A percentile compares a stretch with the other conserved stretches of the same genome.
These are phyloP conservation scores for Eutrema salsugineum DNA, from an alignment of 441 rosid genomes.

Conservation along the genomic window DNA sequence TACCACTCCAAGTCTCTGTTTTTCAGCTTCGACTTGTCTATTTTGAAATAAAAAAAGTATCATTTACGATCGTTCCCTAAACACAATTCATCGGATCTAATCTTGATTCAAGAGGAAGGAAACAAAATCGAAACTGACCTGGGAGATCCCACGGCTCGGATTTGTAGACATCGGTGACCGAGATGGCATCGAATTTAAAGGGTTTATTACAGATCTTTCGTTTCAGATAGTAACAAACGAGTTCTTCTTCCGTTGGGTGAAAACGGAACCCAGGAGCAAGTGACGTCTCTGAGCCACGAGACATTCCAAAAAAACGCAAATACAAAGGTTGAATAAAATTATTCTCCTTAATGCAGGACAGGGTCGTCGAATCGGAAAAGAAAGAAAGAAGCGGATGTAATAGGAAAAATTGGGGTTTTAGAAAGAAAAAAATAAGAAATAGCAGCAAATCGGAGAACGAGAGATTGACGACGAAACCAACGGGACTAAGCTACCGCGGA, in stretches of 20 bases:
- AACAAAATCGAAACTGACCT: conserved; percentile 22
- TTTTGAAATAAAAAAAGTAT: background rate
- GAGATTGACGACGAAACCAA: background rate
- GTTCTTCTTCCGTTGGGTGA: conserved; percentile 90
- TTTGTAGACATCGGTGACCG: conserved; percentile 67
- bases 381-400: background rate
- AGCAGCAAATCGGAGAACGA: background rate
- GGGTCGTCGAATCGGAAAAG: background rate
- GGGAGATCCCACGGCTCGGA: conserved; percentile 97
- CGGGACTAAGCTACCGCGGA: background rate
- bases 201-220: conserved; percentile 66
- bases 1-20: conserved; percentile 92
- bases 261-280: conserved; percentile 90
- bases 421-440: background rate
- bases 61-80: background rate
- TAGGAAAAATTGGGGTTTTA: background rate
- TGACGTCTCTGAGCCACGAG: conserved; percentile 41
- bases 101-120: background rate
- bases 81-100: background rate
- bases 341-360: background rate
- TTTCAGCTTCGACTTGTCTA: conserved; percentile 73
- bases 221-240: conserved; percentile 72
- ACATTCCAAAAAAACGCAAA: conserved; percentile 29
- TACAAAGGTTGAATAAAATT: background rate
- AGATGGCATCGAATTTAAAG: conserved; percentile 60